Evolutionary conservation across 2,329 filamentous ascomycete genomes (phyloP), one percentile per base, ranked within the genome.

Genomic region (Ophidiomyces ophidiicola): DNA sequence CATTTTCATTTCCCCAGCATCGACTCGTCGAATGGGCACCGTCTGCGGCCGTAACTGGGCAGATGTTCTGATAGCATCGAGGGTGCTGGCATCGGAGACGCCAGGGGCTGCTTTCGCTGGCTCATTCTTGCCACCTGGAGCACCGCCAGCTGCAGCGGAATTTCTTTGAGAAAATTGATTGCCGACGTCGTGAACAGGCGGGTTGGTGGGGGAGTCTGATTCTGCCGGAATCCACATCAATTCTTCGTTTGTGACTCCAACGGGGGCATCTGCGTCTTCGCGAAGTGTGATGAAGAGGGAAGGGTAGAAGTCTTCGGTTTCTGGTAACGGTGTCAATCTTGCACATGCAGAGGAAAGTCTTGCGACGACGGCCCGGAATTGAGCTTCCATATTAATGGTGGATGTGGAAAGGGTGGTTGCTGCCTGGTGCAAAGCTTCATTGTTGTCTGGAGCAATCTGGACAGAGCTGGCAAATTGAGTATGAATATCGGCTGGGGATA

Each of bases 1-100:
- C 51, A 82, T 69, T 17, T 71, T 62, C 54, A 82, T 72, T 43
- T 78, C 74, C 3, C 77, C 78, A 2, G 74, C 71, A 48, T 78
- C 71, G 12, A 82, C 69, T 21, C 69, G 67, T 46, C 79, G 66
- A 31, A 83, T 64, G 1, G 78, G 74, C 33, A 69, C 71, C 8
- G 72, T 76, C 50, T 64, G 72, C 21, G 66, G 63, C 6, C 72
- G 70, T 17, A 69, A 71, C 43, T 58, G 59, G 15, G 51, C 50
- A 45, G 33, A 3, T 10, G 20, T n/a, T 32, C n/a, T 50, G 39
- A n/a, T 44, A 53, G 25, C 53, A 50, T 49, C 44, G 49, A 14
- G 49, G 50, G 43, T 58, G 52, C 44, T 19, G 12, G 26, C 12
- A 12, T 19, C 23, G 7, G 20, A 21, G 17, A 29, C 20, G 1